Base-by-base conservation (phyloP, 805 yeast species). In the Cyberlindnera lachancei region DNA sequence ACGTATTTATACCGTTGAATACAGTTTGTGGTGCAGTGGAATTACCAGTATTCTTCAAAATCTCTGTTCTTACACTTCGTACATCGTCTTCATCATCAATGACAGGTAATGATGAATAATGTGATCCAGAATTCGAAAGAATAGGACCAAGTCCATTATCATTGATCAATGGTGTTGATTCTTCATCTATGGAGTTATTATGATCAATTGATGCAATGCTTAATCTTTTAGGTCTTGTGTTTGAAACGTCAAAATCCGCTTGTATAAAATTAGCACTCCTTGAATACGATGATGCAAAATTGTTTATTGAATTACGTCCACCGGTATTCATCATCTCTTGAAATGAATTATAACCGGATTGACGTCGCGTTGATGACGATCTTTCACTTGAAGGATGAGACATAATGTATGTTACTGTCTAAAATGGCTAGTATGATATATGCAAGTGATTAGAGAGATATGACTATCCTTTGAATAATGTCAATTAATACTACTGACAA, bases 21-120 rank as follows among this genome's bases (percentile, higher is more conserved):
- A 79, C 60, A 0, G 94, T 82, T 51, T 82, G 94, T 2, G 82
- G 74, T 0, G 75, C 75, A 0, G 92, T 83, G 7, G 79, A 72
- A 42, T 56, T 65, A 7, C 61, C 62, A 7, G 58, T 43, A 23
- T 41, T 7, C 16, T 34, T 37, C 26, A 48, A 22, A 1, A 34
- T 38, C 4, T 31, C 27, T 4, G 41, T 36, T 18, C 50, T 26
- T 1, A 45, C 14, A 21, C 53, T 50, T 21, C 34, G 15, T n/a
- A 13, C 21, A 20, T 41, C 50, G 4, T 29, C 30, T 7, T 18
- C 26, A 8, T 12, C 13, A 7, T 30, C 38, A 13, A 23, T 31
- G 15, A 15, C 17, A 14, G 10, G 12, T 11, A 12, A 18, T 11
- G 15, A 6, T n/a, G n/a, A n/a, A n/a, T n/a, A n/a, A n/a, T n/a